Conservation (phyloP, 2,329 filamentous ascomycete genomes). For the Pseudofabraea citricarpa region DNA sequence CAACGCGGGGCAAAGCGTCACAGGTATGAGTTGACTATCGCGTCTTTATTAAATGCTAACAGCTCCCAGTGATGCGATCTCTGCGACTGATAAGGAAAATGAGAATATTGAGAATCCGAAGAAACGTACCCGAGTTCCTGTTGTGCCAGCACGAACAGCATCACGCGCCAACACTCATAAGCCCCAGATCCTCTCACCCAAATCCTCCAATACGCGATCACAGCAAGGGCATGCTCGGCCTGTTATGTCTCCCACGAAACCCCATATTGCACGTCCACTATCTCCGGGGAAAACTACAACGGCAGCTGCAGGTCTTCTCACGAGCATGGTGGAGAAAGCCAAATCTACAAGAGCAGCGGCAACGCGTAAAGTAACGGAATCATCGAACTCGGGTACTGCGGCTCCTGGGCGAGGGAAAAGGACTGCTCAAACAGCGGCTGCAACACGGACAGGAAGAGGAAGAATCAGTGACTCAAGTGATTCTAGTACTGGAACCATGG, state of each 20-base stretch:
- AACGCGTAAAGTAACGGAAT: slow-evolving; percentile 28
- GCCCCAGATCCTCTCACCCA: slow-evolving; percentile 67
- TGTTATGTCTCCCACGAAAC: slow-evolving; percentile 47
- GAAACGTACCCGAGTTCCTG: slow-evolving; percentile 45
- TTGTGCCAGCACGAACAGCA: slow-evolving; percentile 30
- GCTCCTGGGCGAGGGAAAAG: slow-evolving; percentile 19
- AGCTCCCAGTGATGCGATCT: slow-evolving; percentile 54
- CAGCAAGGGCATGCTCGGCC: slow-evolving; percentile 42
- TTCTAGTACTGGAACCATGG: slow-evolving; percentile 55
- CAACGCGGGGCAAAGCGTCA: slow-evolving; percentile 40
- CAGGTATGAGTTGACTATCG: slow-evolving; percentile 40
- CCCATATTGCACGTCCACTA: slow-evolving; percentile 50
- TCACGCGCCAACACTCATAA: slow-evolving; percentile 38
- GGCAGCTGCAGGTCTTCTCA: slow-evolving; percentile 40
- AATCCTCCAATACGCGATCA: slow-evolving; percentile 44
- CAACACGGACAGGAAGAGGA: slow-evolving; percentile 42
- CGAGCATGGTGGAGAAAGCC: slow-evolving; percentile 56
- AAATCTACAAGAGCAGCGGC: slow-evolving; percentile 46
- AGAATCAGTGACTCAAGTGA: slow-evolving; percentile 60
- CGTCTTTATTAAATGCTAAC: slow-evolving; percentile 18
- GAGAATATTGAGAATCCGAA: slow-evolving; percentile 62
- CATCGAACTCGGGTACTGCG: slow-evolving; percentile 7
- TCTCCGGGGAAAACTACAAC: slow-evolving; percentile 55
- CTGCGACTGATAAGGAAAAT: slow-evolving; percentile 73
- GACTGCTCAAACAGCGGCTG: slow-evolving; percentile 32